phyloP scores from a whole-genome alignment of 345 rosid species.

The Conringia planisiliqua region DNA sequence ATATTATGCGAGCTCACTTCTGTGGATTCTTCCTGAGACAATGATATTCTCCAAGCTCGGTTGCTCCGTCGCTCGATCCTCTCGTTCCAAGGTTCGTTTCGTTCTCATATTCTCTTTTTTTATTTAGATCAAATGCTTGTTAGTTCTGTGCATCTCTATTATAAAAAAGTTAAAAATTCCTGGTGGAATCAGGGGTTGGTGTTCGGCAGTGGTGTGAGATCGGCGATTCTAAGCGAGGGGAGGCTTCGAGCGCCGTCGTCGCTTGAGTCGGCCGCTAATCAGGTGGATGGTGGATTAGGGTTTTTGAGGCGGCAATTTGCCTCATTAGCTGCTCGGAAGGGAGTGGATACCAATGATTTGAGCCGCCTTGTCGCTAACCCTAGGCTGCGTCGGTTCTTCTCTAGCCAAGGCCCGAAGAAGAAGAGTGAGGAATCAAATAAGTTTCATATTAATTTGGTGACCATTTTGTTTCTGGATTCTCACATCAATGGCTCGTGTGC shows the following conservation, averaged over 20 bases:
- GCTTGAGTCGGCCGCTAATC: conserved; percentile 24
- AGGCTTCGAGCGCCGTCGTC: conserved; percentile 8
- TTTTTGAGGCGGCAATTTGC: conserved; percentile 54
- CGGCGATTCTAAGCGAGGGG: conserved; percentile 30
- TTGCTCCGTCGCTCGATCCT: conserved; percentile 49
- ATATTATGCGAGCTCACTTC: conserved; percentile 22
- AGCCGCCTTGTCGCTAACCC: conserved; percentile 65
- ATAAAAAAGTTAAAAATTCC: background rate
- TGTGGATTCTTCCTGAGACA: background rate
- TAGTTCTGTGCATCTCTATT: background rate
- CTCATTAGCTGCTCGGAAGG: conserved; percentile 44
- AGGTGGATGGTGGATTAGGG: conserved; percentile 43
- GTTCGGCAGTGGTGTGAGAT: conserved; percentile 33
- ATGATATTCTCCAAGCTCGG: conserved; percentile 69
- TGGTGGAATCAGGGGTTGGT: conserved; percentile 31
- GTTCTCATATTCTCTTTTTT: background rate
- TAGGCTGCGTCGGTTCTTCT: conserved; percentile 58
- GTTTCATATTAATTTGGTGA: background rate
- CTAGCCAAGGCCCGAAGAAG: conserved; percentile 66
- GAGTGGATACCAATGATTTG: conserved; percentile 36
- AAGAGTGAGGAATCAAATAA: conserved; percentile 12
- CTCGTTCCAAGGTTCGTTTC: conserved; percentile 46
- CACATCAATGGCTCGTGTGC: conserved; percentile 12
- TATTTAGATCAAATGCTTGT: background rate
- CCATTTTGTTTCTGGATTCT: background rate